Evolutionary conservation across 176 grass and related monocot genomes (phyloP).

Genomic region (Cocos nucifera): DNA sequence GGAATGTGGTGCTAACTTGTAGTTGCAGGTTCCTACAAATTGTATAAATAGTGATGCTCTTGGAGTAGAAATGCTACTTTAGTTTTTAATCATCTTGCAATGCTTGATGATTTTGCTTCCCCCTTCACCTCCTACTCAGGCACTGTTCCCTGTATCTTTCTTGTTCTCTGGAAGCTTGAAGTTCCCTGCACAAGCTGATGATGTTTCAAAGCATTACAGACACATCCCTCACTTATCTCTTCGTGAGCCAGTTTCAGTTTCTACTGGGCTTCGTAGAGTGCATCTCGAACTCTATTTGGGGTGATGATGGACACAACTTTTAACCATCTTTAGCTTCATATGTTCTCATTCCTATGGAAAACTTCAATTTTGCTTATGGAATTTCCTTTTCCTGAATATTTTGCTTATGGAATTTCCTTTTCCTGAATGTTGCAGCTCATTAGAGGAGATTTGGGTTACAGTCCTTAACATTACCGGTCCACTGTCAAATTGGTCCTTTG

Average conservation of each 20-base stretch:
- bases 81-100: constrained; percentile 1
- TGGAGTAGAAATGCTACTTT: neutral
- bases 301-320: constrained; percentile 13
- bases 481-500: constrained; percentile 92
- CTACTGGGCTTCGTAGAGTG: constrained; percentile 45
- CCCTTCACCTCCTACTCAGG: constrained; percentile 34
- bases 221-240: constrained; percentile 45
- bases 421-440: constrained; percentile 51
- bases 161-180: constrained; percentile 85
- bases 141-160: constrained; percentile 73
- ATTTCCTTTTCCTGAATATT: constrained; percentile 14
- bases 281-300: constrained; percentile 76
- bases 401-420: neutral
- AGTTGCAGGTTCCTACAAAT: too few relatives aligned
- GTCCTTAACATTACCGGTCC: constrained; percentile 87
- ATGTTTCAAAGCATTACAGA: constrained; percentile 60
- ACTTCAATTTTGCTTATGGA: too few relatives aligned
- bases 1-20: too few relatives aligned
- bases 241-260: constrained; percentile 28
- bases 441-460: constrained; percentile 72
- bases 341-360: constrained; percentile 6
- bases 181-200: constrained; percentile 48
- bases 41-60: too few relatives aligned
- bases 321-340: neutral
- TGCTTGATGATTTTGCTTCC: neutral